Evolutionary conservation across 2,329 filamentous ascomycete species (phyloP), one percentile per base, ranked within the genome.

Genomic region (Aspergillus glaucus): DNA sequence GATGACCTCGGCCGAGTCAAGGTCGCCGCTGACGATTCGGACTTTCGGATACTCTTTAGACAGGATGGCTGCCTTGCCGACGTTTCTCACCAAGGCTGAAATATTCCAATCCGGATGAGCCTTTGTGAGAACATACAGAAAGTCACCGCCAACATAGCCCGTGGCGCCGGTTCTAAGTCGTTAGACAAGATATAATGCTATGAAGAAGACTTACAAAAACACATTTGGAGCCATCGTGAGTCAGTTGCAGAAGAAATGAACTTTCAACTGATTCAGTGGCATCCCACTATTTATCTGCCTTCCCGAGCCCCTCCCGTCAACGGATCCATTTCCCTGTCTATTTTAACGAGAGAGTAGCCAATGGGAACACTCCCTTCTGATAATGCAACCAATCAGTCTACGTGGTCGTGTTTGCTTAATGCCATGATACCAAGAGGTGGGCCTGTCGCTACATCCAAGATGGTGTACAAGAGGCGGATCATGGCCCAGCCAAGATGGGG

Each of bases 71-170:
- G 30, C 30, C 4, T 34, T 34, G 30, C 30, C 30, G 12, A 71
- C 61, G 42, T 62, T 67, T 14, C 69, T 59, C 22, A 73, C 67
- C n/a, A 72, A 57, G 28, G 57, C 64, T 2, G 66, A 62, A 47
- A 70, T 55, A 17, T 71, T 63, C 58, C 66, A 73, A 8, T 72
- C 67, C 8, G 69, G 65, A 54, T 75, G 71, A 2, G 61, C 52
- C 43, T 69, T 58, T 9, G 61, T 59, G 24, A 77, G 54, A 3
- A 64, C 64, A 48, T 71, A 66, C 10, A 77, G 64, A 28, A 69
- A 65, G 45, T 74, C 72, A 36, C 75, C 75, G 12, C 74, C 74
- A 37, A 77, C 74, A 58, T 75, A 77, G 42, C 75, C 75, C 4
- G 75, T 76, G 2, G 62, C 66, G 19, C 75, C 75, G 9, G 73